Evolutionary conservation across 345 rosid species (phyloP).

Genomic region (Eucalyptus marginata): DNA sequence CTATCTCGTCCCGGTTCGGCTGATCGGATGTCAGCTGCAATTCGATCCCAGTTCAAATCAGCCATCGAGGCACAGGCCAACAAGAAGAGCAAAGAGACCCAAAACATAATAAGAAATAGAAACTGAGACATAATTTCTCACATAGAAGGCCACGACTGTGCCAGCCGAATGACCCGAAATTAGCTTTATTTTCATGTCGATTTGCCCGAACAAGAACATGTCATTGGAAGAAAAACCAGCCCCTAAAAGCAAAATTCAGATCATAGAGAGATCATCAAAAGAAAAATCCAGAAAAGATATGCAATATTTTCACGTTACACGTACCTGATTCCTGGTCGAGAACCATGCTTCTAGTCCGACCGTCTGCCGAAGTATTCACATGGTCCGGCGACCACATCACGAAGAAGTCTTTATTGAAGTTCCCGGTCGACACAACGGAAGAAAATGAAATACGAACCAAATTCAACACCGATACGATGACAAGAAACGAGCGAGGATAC

Average conservation of each 20-base stretch:
- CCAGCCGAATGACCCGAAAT: slow-evolving; percentile 80
- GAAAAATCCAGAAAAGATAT: neutral
- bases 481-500: neutral
- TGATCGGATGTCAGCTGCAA: slow-evolving; percentile 60
- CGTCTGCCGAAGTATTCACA: slow-evolving; percentile 55
- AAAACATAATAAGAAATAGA: neutral
- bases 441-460: slow-evolving; percentile 22
- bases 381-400: slow-evolving; percentile 76
- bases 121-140: neutral
- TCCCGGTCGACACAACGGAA: slow-evolving; percentile 47
- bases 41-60: neutral
- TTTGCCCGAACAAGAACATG: slow-evolving; percentile 62
- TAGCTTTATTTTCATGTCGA: slow-evolving; percentile 74
- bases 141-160: slow-evolving; percentile 72
- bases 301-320: neutral
- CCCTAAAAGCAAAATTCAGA: slow-evolving; percentile 17
- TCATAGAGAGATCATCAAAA: neutral
- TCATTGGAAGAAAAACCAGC: slow-evolving; percentile 60
- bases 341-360: slow-evolving; percentile 47
- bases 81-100: neutral
- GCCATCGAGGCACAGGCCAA: neutral
- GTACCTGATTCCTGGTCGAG: slow-evolving; percentile 78
- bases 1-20: slow-evolving; percentile 72
- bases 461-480: neutral
- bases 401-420: slow-evolving; percentile 56